Base-by-base conservation (phyloP, 345 rosid genomes). In the Brassica rapa region DNA sequence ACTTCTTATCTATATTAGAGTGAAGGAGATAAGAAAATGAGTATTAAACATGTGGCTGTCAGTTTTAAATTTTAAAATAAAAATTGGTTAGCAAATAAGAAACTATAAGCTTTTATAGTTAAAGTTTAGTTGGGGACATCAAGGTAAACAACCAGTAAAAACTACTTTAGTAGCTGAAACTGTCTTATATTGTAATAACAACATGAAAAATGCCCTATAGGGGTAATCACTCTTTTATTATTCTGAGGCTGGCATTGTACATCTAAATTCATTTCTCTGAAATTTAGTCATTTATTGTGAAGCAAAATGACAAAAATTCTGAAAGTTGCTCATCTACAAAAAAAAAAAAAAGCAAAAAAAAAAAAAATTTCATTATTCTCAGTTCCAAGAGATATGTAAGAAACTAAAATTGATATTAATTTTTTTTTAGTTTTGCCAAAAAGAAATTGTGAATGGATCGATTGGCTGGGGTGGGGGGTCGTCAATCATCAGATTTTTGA, bases 271-370 rank as follows among this genome's bases (percentile, higher is more conserved):
- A 24, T 60, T 25, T 60, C 15, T 60, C 12, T 60, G 64, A n/a
- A 60, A 25, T 60, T 10, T 60, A 24, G 25, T 11, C 64, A 60
- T 10, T 62, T 65, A 37, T 65, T 37, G 4, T 37, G 30, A 63
- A 62, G 24, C 37, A 71, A 77, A 77, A 71, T 53, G n/a, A 77
- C 29, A 66, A 68, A 51, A 39, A 25, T 43, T 6, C 33, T 8
- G 60, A 62, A 37, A 73, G 70, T 68, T 68, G 60, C 74, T 61
- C 71, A 73, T 79, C 70, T 79, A 73, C 71, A 24, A 32, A 39
- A 53, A 67, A 59, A 59, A 23, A 23, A 11, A 21, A 37, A 24
- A 60, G 39, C 8, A 49, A 71, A 41, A 5, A 21, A 41, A 5
- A 19, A 19, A n/a, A 72, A 14, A 46, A 66, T 70, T 35, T 70